phyloP scores from a whole-genome alignment of 2,329 filamentous ascomycete genomes.

The Alternaria alternata region DNA sequence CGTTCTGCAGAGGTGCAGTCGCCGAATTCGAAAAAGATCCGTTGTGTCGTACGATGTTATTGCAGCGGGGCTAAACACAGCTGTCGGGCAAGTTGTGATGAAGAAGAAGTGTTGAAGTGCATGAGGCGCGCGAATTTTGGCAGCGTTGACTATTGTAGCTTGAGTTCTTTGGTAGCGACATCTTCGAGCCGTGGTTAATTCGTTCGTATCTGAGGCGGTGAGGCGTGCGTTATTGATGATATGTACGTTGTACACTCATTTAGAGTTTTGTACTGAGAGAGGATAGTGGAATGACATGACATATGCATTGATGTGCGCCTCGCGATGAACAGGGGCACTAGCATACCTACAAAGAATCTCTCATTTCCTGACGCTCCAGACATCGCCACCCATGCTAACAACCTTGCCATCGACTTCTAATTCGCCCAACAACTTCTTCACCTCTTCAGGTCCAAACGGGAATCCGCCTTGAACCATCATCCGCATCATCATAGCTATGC shows the following conservation, averaged over 20 bases:
- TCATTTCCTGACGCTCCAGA: slow-evolving; percentile 44
- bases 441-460: slow-evolving; percentile 86
- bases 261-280: not conserved
- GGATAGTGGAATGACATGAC: not conserved
- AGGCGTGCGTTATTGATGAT: not conserved
- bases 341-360: not conserved
- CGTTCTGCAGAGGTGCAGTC: no score
- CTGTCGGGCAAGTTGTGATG: no score
- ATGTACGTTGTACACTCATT: not conserved
- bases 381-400: slow-evolving; percentile 40
- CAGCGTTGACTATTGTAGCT: no score
- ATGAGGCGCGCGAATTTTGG: no score
- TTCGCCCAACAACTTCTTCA: slow-evolving; percentile 78
- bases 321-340: not conserved
- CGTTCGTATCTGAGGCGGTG: not conserved
- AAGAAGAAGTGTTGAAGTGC: no score
- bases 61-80: no score
- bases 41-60: no score
- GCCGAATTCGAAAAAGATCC: no score
- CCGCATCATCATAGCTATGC: slow-evolving; percentile 94
- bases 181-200: no score
- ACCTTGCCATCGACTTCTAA: slow-evolving; percentile 63
- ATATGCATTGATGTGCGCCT: not conserved
- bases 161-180: no score
- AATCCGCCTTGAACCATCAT: slow-evolving; percentile 90